Conservation (phyloP, 2,329 filamentous ascomycete genomes). For the Massarina eburnea region DNA sequence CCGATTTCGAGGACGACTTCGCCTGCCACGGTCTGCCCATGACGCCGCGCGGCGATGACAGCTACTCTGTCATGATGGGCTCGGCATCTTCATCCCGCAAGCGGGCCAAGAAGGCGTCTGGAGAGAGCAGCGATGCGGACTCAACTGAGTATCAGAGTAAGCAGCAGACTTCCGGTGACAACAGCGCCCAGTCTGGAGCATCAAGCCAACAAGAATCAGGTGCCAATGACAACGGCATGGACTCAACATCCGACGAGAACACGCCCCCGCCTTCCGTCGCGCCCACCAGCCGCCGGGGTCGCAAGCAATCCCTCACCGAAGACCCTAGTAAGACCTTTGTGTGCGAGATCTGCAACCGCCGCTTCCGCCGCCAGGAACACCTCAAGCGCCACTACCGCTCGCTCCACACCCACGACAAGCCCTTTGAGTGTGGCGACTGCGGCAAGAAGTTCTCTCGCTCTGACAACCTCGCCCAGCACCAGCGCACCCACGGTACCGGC, state of each 20-base stretch:
- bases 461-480: slow-evolving; percentile 95
- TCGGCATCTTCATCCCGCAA: slow-evolving; percentile 23
- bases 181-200: slow-evolving; percentile 37
- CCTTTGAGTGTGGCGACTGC: slow-evolving; percentile 95
- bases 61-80: slow-evolving; percentile 36
- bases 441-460: slow-evolving; percentile 99
- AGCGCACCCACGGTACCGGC: slow-evolving; percentile 87
- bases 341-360: slow-evolving; percentile 92
- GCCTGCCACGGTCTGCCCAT: slow-evolving; percentile 61
- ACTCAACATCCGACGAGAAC: slow-evolving; percentile 49
- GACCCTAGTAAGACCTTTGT: slow-evolving; percentile 98
- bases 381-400: slow-evolving; percentile 98
- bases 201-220: slow-evolving; percentile 41
- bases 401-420: slow-evolving; percentile 97
- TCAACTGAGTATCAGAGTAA: slow-evolving; percentile 38
- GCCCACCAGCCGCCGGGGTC: slow-evolving; percentile 84
- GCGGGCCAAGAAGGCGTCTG: slow-evolving; percentile 31
- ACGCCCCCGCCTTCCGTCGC: slow-evolving; percentile 33
- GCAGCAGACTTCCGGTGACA: slow-evolving; percentile 35
- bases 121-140: slow-evolving; percentile 38
- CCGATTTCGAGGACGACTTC: slow-evolving; percentile 72
- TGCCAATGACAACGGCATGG: slow-evolving; percentile 48
- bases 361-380: slow-evolving; percentile 97
- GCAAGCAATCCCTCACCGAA: slow-evolving; percentile 97
- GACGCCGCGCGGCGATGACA: slow-evolving; percentile 61